Base-by-base conservation (phyloP, 2,329 filamentous ascomycete genomes). In the Colletotrichum simmondsii region DNA sequence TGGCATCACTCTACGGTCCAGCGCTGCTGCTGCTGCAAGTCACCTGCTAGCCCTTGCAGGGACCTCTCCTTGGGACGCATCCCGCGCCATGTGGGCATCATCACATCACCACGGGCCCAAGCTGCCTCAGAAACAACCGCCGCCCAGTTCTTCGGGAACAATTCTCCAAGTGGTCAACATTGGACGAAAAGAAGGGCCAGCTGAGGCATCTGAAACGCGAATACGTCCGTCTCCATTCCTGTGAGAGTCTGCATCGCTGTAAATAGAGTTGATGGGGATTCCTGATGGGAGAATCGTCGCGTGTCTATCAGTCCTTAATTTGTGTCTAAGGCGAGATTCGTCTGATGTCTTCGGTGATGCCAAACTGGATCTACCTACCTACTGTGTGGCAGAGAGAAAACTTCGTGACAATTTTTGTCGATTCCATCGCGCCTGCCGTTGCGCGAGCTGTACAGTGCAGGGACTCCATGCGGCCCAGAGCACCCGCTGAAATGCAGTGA, bases 1-100 rank as follows among this genome's bases (percentile, higher is more conserved):
- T 59, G 19, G 19, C 42, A 49, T 49, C 42, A 49, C 42, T 57
- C 68, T n/a, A 14, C 32, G 32, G 12, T 35, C 32, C 32, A 2
- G 32, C 11, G 3, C 32, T 35, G 11, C 32, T 35, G 37, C 32
- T 35, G 37, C 65, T 69, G 53, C 37, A 69, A 37, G 65, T 72
- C 65, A 60, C 65, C 65, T 72, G 58, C 57, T 30, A 71, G 58
- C 46, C 42, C 35, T 65, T 61, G 63, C 68, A 68, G 35, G 68
- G 57, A 42, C 63, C 63, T 58, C 52, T 16, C 22, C 65, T 46
- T 26, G 35, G 35, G 59, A 32, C 53, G 28, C 14, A 54, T 63
- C 69, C 65, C 32, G 46, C 53, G 42, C 64, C 62, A 52, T 62
- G 52, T 68, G 37, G 65, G 69, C 69, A 72, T 68, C 65, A 69